A percentile compares a stretch with the other conserved stretches of the same genome.
Evolutionary conservation across 2,329 filamentous ascomycete species (phyloP).

Genomic region (Beauveria caledonica): DNA sequence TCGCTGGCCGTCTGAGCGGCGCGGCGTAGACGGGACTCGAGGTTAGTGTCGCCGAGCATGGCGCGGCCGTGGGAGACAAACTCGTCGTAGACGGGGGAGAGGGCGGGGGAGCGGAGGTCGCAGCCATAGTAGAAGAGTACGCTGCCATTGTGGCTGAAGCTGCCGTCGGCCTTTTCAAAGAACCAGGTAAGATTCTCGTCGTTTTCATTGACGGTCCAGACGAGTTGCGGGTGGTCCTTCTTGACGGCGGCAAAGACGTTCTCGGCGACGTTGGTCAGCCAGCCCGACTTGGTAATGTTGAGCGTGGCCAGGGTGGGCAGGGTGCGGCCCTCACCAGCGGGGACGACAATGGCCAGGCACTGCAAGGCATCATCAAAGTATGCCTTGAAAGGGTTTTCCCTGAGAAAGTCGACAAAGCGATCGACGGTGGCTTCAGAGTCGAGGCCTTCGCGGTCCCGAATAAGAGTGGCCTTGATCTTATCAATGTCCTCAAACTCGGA

Average conservation of each 20-base stretch:
- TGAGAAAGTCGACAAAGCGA: constrained; percentile 73
- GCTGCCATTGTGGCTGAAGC: constrained; percentile 74
- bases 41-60: constrained; percentile 84
- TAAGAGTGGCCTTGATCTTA: constrained; percentile 72
- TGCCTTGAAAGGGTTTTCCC: constrained; percentile 73
- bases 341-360: constrained; percentile 80
- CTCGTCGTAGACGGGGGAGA: constrained; percentile 74
- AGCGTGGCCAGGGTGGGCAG: constrained; percentile 83
- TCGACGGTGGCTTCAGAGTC: constrained; percentile 80
- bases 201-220: constrained; percentile 93
- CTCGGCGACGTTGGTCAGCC: constrained; percentile 90
- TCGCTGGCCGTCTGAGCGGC: constrained; percentile 63
- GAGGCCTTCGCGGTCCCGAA: constrained; percentile 72
- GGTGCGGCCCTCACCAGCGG: constrained; percentile 55
- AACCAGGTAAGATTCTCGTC: constrained; percentile 98
- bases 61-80: constrained; percentile 75
- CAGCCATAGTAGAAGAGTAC: constrained; percentile 96
- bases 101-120: constrained; percentile 64
- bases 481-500: constrained; percentile 67
- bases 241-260: constrained; percentile 91
- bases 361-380: constrained; percentile 95
- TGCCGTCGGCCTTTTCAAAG: constrained; percentile 93
- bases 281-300: constrained; percentile 87
- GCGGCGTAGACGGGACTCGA: constrained; percentile 75
- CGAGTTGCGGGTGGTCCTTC: constrained; percentile 84